phyloP scores from a whole-genome alignment of 2,329 filamentous ascomycete genomes.

The Aspergillus luchuensis region DNA sequence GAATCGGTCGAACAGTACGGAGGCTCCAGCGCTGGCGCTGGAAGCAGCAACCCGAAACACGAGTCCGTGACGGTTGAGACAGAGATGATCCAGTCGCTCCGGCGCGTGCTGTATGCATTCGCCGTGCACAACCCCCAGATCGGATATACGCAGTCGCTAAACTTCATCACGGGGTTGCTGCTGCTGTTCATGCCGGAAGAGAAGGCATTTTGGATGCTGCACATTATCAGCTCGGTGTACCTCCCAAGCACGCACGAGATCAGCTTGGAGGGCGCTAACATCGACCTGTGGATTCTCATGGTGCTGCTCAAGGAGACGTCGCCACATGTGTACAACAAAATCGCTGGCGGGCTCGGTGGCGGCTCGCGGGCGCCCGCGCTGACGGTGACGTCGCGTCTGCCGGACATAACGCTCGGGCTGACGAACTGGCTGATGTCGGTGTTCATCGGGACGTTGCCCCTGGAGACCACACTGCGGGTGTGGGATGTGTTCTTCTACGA shows the following conservation, averaged over 20 bases:
- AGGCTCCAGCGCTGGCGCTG: conserved; percentile 22
- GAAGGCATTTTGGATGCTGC: conserved; percentile 88
- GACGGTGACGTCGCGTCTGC: conserved; percentile 60
- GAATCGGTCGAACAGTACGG: conserved; percentile 34
- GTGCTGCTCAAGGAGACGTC: conserved; percentile 77
- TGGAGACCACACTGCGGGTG: conserved; percentile 86
- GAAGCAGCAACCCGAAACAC: conserved; percentile 42
- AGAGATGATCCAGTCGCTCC: conserved; percentile 75
- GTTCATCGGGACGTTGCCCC: conserved; percentile 88
- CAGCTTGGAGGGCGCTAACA: conserved; percentile 86
- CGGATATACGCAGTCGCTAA: conserved; percentile 93
- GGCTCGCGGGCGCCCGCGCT: conserved; percentile 46
- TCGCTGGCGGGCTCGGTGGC: conserved; percentile 63
- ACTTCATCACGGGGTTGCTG: conserved; percentile 88
- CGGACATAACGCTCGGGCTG: conserved; percentile 87
- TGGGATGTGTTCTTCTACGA: conserved; percentile 98
- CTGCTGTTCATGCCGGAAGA: conserved; percentile 90
- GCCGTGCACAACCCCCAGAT: conserved; percentile 87
- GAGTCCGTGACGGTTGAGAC: conserved; percentile 61
- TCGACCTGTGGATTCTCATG: conserved; percentile 94
- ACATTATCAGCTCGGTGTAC: conserved; percentile 85
- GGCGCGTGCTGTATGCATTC: conserved; percentile 85
- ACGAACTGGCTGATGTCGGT: conserved; percentile 99
- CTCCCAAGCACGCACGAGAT: conserved; percentile 90
- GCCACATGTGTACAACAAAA: conserved; percentile 82